Evolutionary conservation across 2,329 filamentous ascomycete species (phyloP), one percentile per base, ranked within the genome.

Genomic region (Paraconiothyrium brasiliense): DNA sequence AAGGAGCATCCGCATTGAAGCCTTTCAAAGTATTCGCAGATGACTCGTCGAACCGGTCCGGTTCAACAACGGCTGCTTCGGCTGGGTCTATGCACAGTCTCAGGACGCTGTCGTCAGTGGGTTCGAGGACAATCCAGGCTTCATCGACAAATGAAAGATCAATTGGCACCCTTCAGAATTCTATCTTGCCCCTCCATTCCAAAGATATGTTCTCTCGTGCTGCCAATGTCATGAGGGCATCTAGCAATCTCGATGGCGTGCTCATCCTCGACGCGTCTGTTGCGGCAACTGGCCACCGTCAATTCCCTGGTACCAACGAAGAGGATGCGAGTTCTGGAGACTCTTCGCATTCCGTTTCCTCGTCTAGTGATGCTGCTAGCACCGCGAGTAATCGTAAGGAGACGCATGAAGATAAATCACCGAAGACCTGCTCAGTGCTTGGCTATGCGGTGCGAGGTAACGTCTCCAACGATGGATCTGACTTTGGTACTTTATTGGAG

Each of bases 181-280:
- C 60, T 1, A 76, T 76, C 1, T 37, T 78, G 14, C 75, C 76
- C 1, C 43, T 39, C 1, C 70, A 76, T 52, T 68, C 75, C 13
- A 72, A 66, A 41, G 62, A 65, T 0, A 76, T 78, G 74, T 78
- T 78, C 56, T 65, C 69, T 0, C 68, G 76, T 30, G 76, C 76
- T 44, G 75, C 76, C 13, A 73, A 65, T 47, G 64, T 77, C 4
- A 73, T 78, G 59, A 66, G 71, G 57, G 64, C 67, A 8, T 76
- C 75, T 2, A 77, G 75, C 43, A 67, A 71, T 32, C 54, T 77
- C 1, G 75, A 78, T 32, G 76, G 76, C 13, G 75, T 78, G 1
- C 34, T 78, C 2, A 75, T 78, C 16, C 64, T 78, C 1, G 75
- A 78, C 47, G 76, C 76, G 4, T 76, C 73, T 5, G 62, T 76